These are phyloP conservation scores for Tubosaeta brunneosetosa DNA, from an alignment of 768 basidiomycete genomes.

Conservation along the genomic window DNA sequence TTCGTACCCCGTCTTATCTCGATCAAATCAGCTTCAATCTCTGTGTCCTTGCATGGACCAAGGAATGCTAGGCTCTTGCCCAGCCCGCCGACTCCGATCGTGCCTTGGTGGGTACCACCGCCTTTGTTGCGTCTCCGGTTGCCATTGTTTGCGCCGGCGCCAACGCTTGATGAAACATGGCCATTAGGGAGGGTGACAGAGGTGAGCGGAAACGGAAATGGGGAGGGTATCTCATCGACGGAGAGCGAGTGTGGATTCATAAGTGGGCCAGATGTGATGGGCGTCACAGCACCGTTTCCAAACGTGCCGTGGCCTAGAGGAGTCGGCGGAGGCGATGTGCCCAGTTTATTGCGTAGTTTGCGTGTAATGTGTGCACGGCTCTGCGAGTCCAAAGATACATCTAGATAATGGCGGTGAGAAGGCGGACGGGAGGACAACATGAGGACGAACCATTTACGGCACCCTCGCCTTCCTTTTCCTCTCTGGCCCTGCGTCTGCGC, in stretches of 20 bases:
- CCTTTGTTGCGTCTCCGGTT: slow-evolving; percentile 47
- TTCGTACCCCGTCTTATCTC: slow-evolving; percentile 79
- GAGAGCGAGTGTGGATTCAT: slow-evolving; percentile 81
- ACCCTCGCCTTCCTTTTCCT: slow-evolving; percentile 90
- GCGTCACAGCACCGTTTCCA: slow-evolving; percentile 42
- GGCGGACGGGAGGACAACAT: slow-evolving; percentile 1
- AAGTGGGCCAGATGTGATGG: slow-evolving; percentile 65
- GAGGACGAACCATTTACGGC: slow-evolving; percentile 54
- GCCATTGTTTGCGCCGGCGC: slow-evolving; percentile 37
- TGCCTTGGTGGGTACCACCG: slow-evolving; percentile 48
- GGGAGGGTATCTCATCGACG: slow-evolving; percentile 82
- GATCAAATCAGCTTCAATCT: slow-evolving; percentile 70
- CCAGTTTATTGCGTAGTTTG: slow-evolving; percentile 77
- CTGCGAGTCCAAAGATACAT: slow-evolving; percentile 70
- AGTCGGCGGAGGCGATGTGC: slow-evolving; percentile 74
- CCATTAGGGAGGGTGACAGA: slow-evolving; percentile 42
- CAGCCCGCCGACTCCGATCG: slow-evolving; percentile 56
- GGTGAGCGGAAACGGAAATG: slow-evolving; percentile 73
- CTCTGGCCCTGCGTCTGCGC: slow-evolving; percentile 67
- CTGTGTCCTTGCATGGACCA: slow-evolving; percentile 55
- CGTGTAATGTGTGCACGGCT: slow-evolving; percentile 78
- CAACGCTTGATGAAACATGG: slow-evolving; percentile 31
- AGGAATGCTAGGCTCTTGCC: slow-evolving; percentile 68
- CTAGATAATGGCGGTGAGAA: slow-evolving; percentile 33
- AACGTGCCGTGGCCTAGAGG: slow-evolving; percentile 44